A percentile compares a stretch with the other conserved stretches of the same genome.
Evolutionary conservation across 2,329 filamentous ascomycete genomes (phyloP).

Genomic region (Blastomyces parvus): DNA sequence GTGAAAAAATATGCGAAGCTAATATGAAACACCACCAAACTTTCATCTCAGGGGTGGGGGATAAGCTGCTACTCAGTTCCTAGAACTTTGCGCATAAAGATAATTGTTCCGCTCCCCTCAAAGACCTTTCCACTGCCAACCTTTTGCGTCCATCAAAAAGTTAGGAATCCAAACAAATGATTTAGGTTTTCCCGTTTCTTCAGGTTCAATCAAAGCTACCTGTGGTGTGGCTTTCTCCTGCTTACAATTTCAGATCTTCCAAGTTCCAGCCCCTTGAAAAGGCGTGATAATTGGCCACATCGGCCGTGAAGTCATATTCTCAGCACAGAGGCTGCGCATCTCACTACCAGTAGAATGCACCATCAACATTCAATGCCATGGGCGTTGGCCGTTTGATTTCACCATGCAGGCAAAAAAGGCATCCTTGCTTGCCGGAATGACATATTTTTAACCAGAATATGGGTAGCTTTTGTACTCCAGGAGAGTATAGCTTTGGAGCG

Average conservation of each 20-base stretch:
- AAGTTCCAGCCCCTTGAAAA: not conserved
- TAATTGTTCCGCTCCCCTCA: not conserved
- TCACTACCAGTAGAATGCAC: not conserved
- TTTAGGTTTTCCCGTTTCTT: not conserved
- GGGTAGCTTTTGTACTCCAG: not conserved
- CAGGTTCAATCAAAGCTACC: not conserved
- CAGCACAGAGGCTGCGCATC: not conserved
- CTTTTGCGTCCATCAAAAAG: not conserved
- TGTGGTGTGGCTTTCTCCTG: not conserved
- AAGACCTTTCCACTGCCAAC: not conserved
- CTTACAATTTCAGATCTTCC: not conserved
- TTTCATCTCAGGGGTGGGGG: not conserved
- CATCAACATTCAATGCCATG: not conserved
- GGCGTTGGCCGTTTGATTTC: not conserved
- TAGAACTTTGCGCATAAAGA: not conserved
- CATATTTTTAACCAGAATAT: not conserved
- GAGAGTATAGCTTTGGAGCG: not conserved
- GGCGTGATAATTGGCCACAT: not conserved
- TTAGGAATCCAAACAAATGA: not conserved
- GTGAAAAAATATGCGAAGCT: not conserved
- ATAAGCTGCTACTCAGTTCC: not conserved
- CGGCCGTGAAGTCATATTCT: not conserved
- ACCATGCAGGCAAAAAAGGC: not conserved
- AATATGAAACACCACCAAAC: not conserved
- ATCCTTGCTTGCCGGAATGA: not conserved